These are phyloP conservation scores for Huntiella moniliformis DNA, from an alignment of 2,329 filamentous ascomycete species.

Conservation along the genomic window DNA sequence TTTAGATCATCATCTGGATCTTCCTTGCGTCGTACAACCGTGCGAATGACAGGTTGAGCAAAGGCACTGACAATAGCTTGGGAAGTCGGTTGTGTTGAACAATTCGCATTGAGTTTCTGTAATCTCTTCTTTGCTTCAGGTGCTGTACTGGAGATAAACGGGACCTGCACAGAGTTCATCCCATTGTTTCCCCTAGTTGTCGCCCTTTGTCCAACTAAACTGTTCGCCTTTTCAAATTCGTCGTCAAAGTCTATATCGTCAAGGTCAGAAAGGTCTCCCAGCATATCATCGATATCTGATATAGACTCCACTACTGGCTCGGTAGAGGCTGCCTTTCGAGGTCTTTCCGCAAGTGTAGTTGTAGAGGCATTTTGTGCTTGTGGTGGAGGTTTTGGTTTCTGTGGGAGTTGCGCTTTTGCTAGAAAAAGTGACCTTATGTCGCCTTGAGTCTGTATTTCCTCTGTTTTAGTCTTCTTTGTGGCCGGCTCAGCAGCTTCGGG, in stretches of 20 bases:
- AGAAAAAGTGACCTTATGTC: constrained; percentile 43
- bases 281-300: constrained; percentile 28
- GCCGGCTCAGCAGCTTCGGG: constrained; percentile 24
- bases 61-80: constrained; percentile 12
- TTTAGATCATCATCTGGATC: constrained; percentile 35
- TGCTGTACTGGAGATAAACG: neutral
- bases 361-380: constrained; percentile 5
- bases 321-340: constrained; percentile 9
- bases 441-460: constrained; percentile 34
- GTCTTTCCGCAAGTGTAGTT: constrained; percentile 13
- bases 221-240: constrained; percentile 17
- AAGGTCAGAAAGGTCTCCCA: constrained; percentile 3
- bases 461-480: constrained; percentile 25
- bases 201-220: constrained; percentile 34
- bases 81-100: constrained; percentile 18
- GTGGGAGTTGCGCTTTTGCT: constrained; percentile 33
- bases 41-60: neutral
- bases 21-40: constrained; percentile 3
- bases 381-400: constrained; percentile 12
- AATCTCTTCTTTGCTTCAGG: neutral
- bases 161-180: constrained; percentile 27
- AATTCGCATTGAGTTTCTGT: constrained; percentile 13
- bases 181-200: constrained; percentile 14
- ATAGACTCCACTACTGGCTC: constrained; percentile 31
- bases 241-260: constrained; percentile 14